phyloP scores from a whole-genome alignment of 495 filamentous ascomycete genomes.

The Xylaria cubensis region DNA sequence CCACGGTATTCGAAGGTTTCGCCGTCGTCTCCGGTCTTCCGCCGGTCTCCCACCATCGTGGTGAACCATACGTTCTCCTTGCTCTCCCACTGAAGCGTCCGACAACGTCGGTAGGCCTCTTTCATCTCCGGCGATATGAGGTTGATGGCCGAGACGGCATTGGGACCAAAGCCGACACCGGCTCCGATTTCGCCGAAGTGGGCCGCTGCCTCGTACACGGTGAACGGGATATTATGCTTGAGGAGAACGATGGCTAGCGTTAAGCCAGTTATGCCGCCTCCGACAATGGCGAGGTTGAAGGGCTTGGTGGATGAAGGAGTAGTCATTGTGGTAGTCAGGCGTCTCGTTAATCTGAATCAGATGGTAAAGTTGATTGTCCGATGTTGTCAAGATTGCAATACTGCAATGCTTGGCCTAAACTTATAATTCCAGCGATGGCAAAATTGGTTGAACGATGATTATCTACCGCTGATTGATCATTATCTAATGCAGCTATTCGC shows the following conservation, averaged over 20 bases:
- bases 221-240: conserved; percentile 48
- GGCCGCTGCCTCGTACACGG: conserved; percentile 60
- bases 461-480: background rate
- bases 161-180: conserved; percentile 66
- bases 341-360: background rate
- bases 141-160: conserved; percentile 63
- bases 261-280: conserved; percentile 63
- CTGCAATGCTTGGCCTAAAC: too few relatives aligned
- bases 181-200: conserved; percentile 65
- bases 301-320: conserved; percentile 26
- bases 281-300: conserved; percentile 58
- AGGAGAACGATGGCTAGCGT: conserved; percentile 56
- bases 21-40: conserved; percentile 30
- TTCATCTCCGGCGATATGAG: conserved; percentile 57
- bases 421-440: background rate
- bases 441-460: background rate
- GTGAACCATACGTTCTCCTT: conserved; percentile 33
- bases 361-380: background rate
- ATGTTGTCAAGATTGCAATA: conserved; percentile 3
- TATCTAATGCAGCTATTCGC: too few relatives aligned
- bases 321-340: background rate
- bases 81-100: conserved; percentile 37
- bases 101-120: conserved; percentile 43
- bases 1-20: conserved; percentile 32
- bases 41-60: conserved; percentile 33